A percentile compares a stretch with the other conserved stretches of the same genome.
Conservation (phyloP, 495 filamentous ascomycete genomes). For the Penicillium paradoxum region DNA sequence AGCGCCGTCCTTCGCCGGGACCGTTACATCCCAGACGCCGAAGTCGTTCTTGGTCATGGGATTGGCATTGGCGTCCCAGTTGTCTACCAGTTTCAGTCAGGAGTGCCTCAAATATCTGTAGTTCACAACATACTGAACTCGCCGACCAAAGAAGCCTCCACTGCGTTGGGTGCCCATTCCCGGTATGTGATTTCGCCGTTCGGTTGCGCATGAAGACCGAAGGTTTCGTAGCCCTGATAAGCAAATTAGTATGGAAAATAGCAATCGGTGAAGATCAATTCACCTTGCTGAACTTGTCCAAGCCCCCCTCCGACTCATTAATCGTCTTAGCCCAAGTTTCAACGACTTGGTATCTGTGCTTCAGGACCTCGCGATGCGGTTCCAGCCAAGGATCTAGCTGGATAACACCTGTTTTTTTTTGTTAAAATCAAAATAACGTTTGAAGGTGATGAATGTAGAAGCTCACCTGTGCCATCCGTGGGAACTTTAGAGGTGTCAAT, state of each 20-base stretch:
- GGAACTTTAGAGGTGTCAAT: constrained; percentile 1
- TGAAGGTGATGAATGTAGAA: background rate
- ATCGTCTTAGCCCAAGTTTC: constrained; percentile 83
- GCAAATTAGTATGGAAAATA: background rate
- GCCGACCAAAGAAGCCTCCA: constrained; percentile 80
- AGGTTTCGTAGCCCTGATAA: constrained; percentile 68
- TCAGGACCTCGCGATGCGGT: constrained; percentile 75
- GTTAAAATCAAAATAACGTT: background rate
- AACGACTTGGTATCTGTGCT: constrained; percentile 72
- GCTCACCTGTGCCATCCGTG: constrained; percentile 5
- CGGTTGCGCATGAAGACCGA: constrained; percentile 71
- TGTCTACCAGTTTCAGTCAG: constrained; percentile 57
- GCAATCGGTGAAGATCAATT: constrained; percentile 16
- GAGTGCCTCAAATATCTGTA: constrained; percentile 9
- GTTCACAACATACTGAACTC: constrained; percentile 73
- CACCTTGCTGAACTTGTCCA: constrained; percentile 89
- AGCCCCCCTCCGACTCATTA: constrained; percentile 75
- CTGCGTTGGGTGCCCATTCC: constrained; percentile 94
- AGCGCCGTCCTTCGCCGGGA: constrained; percentile 69
- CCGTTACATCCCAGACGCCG: constrained; percentile 80
- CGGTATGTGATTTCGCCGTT: constrained; percentile 85
- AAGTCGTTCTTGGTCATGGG: constrained; percentile 80
- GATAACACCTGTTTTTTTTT: constrained; percentile 60
- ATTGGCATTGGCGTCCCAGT: constrained; percentile 77
- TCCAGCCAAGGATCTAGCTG: constrained; percentile 85